A percentile compares a stretch with the other conserved stretches of the same genome.
These are phyloP conservation scores for Solanum tacnaense DNA, from an alignment of 257 asterid genomes.

Conservation along the genomic window DNA sequence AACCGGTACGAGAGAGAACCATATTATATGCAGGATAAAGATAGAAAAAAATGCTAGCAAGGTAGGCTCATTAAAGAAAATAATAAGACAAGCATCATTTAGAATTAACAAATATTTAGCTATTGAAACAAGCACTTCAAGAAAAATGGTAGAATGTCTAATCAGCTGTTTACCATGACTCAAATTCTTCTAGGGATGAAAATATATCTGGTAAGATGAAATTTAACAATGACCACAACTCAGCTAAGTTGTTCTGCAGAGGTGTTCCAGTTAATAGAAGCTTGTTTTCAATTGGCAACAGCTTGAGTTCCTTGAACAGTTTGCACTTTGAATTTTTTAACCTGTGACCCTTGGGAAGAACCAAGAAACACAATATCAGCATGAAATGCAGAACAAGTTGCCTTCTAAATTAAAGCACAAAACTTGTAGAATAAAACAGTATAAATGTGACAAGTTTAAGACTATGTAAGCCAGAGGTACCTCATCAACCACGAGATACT, in stretches of 20 bases:
- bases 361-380: not conserved
- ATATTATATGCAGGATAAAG: not conserved
- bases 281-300: slow-evolving; percentile 61
- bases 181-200: slow-evolving; percentile 88
- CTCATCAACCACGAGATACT: slow-evolving; percentile 94
- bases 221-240: slow-evolving; percentile 95
- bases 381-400: not conserved
- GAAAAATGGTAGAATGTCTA: not conserved
- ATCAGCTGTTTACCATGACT: slow-evolving; percentile 63
- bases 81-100: not conserved
- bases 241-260: slow-evolving; percentile 92
- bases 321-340: slow-evolving; percentile 82
- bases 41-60: not conserved
- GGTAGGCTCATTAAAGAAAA: not conserved
- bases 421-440: not conserved
- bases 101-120: not conserved
- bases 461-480: slow-evolving; percentile 18
- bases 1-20: not conserved
- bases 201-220: slow-evolving; percentile 95
- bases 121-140: not conserved
- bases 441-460: not conserved
- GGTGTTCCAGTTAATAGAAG: slow-evolving; percentile 99
- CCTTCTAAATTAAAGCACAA: not conserved
- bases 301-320: slow-evolving; percentile 61
- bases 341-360: slow-evolving; percentile 74